Percentiles rank a stretch among this genome's conserved stretches.
These are phyloP conservation scores for Peronosclerospora sorghi DNA, from an alignment of 352 stramenopile genomes.

Conservation along the genomic window DNA sequence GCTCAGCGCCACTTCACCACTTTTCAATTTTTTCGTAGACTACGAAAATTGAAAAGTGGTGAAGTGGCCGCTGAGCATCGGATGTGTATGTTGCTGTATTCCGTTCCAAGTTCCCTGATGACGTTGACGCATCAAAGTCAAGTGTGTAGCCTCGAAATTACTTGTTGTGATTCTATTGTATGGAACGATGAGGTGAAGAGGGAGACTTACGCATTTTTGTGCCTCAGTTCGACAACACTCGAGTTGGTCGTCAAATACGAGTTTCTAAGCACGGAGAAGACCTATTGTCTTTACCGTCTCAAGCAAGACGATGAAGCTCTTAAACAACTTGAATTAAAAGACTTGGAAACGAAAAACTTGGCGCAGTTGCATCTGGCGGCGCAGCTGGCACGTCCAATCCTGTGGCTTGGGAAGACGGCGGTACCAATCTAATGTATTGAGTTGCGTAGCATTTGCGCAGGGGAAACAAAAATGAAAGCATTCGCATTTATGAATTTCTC, in stretches of 20 bases:
- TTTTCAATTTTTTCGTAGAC: too few relatives aligned
- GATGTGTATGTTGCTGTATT: constrained; percentile 27
- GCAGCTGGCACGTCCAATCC: constrained; percentile 46
- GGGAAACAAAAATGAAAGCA: constrained; percentile 48
- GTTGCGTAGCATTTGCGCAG: constrained; percentile 49
- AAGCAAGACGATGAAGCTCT: constrained; percentile 67
- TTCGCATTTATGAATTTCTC: constrained; percentile 68
- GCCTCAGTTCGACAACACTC: constrained; percentile 72
- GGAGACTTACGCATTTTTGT: constrained; percentile 2
- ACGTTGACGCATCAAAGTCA: constrained; percentile 71
- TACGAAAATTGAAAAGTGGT: too few relatives aligned
- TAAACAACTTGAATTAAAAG: constrained; percentile 17
- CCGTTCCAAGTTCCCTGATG: too few relatives aligned
- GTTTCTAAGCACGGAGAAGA: constrained; percentile 47
- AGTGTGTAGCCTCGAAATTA: constrained; percentile 71
- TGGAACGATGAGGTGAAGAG: background rate
- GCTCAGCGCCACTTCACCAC: too few relatives aligned
- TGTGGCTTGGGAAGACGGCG: background rate
- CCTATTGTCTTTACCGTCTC: constrained; percentile 77
- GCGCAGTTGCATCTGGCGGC: constrained; percentile 56
- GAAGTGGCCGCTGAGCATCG: too few relatives aligned
- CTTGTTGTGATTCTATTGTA: too few relatives aligned
- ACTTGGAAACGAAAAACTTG: constrained; percentile 24
- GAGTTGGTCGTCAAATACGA: constrained; percentile 64
- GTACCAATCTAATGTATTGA: background rate